Evolutionary conservation across 768 basidiomycete species (phyloP), one percentile per base, ranked within the genome.

Genomic region (Mycena vulgaris): DNA sequence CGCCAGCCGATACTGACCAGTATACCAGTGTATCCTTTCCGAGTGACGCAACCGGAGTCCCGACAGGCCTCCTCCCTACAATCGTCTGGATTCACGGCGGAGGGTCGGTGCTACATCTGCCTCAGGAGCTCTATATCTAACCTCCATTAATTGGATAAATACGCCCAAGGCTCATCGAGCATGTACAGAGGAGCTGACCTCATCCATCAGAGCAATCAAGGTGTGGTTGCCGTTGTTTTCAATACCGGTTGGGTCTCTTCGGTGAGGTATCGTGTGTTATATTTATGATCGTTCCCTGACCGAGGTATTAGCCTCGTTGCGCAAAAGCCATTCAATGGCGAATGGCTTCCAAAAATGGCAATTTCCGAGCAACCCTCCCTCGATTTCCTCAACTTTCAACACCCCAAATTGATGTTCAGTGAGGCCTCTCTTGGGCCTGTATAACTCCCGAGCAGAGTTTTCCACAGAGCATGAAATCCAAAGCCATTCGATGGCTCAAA

Each of bases 151-250:
- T 81, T 80, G 30, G 9, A 78, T 78, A 82, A 82, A 14, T 84
- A 84, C 47, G 65, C 77, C 11, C 45, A 31, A 2, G 82, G 81
- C 14, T 78, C 75, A 39, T 80, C 79, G 1, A 71, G 76, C 5
- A 30, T 45, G 3, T 81, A 73, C 66, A 67, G 76, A 35, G 83
- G 83, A 25, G 75, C 80, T 33, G 82, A 83, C 64, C 71, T 86
- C n/a, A 73, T 85, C 16, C 68, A 75, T 2, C 78, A 80, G 66
- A 77, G 82, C 40, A 77, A 76, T 17, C 78, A 80, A 25, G 77
- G 77, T 9, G 78, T 83, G 2, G 76, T 86, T 0, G 78, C 78
- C 13, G 84, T 86, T 19, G 65, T 10, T 13, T 35, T 35, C 33
- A 35, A 35, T 35, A 35, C 33, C 33, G 33, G 33, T 13, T 35